A percentile compares a stretch with the other conserved stretches of the same genome.
Conservation (phyloP, 768 basidiomycete species). For the Chalciporus chontae region DNA sequence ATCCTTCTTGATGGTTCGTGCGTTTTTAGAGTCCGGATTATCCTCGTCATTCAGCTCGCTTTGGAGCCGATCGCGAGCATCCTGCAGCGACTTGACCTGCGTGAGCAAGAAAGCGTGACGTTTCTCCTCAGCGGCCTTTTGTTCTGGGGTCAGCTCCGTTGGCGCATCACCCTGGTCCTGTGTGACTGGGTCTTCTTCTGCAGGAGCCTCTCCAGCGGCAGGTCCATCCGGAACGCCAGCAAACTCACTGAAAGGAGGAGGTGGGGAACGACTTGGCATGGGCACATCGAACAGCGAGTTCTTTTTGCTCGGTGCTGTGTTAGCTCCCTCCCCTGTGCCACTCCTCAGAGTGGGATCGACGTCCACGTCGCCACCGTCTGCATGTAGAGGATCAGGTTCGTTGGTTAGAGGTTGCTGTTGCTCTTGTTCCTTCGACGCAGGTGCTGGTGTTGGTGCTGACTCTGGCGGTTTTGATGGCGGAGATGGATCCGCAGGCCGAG, state of each 20-base stretch:
- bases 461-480: constrained; percentile 2
- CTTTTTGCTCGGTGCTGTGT: background rate
- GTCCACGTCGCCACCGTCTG: constrained; percentile 12
- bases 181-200: constrained; percentile 9
- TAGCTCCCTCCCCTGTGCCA: background rate
- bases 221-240: constrained; percentile 2
- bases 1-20: constrained; percentile 12
- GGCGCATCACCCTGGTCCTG: constrained; percentile 20
- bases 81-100: constrained; percentile 17
- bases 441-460: background rate
- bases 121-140: constrained; percentile 20
- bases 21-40: background rate
- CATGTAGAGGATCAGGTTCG: background rate
- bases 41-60: constrained; percentile 2
- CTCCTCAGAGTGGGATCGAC: background rate
- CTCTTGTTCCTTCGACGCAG: background rate
- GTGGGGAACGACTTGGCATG: constrained; percentile 16
- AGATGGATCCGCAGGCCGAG: constrained; percentile 5
- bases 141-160: constrained; percentile 19
- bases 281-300: constrained; percentile 5
- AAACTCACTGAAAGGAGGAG: constrained; percentile 27
- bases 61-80: background rate
- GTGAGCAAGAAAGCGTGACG: constrained; percentile 18
- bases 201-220: constrained; percentile 6
- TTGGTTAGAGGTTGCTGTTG: background rate